Base-by-base conservation (phyloP, 1,139 yeast species). In the Lodderomyces orthopsilosis region DNA sequence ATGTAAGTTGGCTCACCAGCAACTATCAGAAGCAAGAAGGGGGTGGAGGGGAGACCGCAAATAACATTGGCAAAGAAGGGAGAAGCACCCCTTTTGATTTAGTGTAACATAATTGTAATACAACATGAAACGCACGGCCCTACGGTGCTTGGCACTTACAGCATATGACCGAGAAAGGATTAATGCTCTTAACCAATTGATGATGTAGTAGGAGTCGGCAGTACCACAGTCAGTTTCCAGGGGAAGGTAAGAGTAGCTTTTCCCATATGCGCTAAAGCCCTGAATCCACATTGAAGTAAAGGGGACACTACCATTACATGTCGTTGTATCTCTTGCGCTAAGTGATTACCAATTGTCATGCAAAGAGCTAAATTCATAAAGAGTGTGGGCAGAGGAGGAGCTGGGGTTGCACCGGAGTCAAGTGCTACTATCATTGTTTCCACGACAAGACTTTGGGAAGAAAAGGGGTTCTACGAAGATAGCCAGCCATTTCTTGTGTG, bases 1-100 rank as follows among this genome's bases (percentile, higher is more conserved):
- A 21, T 21, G 23, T 21, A 21, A 21, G 23, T 21, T 21, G 23
- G 23, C 5, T 21, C 23, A 21, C 23, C 23, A 21, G 23, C 23
- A 24, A 24, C 28, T 24, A 24, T 24, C 28, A 10, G n/a, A 7
- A 8, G 8, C 5, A 21, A 21, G 13, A 24, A 24, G 13, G n/a
- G n/a, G 13, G 5, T 24, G n/a, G 28, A 4, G 28, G 28, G n/a
- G 24, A 22, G 9, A 9, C 6, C 24, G 24, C 6, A 22, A 9
- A 22, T 9, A 22, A 22, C 8, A 22, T 6, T 6, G 24, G 24
- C 24, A 22, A 27, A 27, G 14, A n/a, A 27, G 32, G 15, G n/a
- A n/a, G 32, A n/a, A 27, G n/a, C 8, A n/a, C 32, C 32, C 32
- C 32, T 27, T 27, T 27, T 27, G 32, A 27, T 27, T 27, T 27